A percentile compares a stretch with the other conserved stretches of the same genome.
Conservation (phyloP, 768 basidiomycete genomes). For the Flagelloscypha sp. region DNA sequence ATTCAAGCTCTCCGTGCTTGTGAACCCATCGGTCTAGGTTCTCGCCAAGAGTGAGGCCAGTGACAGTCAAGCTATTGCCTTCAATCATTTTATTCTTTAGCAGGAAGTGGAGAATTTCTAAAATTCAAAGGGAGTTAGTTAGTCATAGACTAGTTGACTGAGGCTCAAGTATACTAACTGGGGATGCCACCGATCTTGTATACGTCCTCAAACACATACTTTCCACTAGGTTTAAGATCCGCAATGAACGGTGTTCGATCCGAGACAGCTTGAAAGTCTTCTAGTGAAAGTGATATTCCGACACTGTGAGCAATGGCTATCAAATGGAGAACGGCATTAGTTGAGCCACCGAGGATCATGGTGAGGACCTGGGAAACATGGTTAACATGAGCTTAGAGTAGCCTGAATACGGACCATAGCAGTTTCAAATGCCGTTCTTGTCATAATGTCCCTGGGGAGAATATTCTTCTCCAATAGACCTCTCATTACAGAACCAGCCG, state of each 20-base stretch:
- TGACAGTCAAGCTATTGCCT: constrained; percentile 86
- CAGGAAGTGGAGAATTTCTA: constrained; percentile 80
- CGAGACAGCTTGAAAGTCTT: constrained; percentile 91
- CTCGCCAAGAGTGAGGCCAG: constrained; percentile 83
- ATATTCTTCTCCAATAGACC: constrained; percentile 88
- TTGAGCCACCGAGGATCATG: constrained; percentile 96
- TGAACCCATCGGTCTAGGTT: constrained; percentile 87
- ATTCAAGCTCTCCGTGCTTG: constrained; percentile 68
- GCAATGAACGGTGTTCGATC: constrained; percentile 92
- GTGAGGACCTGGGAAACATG: constrained; percentile 62
- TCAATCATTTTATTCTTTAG: constrained; percentile 84
- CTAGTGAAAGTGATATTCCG: constrained; percentile 78
- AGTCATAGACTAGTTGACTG: neutral
- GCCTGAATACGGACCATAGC: constrained; percentile 64
- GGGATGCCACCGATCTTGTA: constrained; percentile 95
- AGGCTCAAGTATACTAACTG: constrained; percentile 42
- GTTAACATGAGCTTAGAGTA: neutral
- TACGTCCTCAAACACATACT: constrained; percentile 98
- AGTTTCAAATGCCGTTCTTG: constrained; percentile 92
- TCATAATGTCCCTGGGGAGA: constrained; percentile 94
- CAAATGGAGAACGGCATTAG: constrained; percentile 94
- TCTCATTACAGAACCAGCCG: constrained; percentile 75
- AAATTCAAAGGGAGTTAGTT: neutral
- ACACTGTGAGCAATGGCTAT: constrained; percentile 97
- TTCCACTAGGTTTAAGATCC: constrained; percentile 93